phyloP scores from a whole-genome alignment of 2,329 filamentous ascomycete genomes.

The Volutella citrinella region DNA sequence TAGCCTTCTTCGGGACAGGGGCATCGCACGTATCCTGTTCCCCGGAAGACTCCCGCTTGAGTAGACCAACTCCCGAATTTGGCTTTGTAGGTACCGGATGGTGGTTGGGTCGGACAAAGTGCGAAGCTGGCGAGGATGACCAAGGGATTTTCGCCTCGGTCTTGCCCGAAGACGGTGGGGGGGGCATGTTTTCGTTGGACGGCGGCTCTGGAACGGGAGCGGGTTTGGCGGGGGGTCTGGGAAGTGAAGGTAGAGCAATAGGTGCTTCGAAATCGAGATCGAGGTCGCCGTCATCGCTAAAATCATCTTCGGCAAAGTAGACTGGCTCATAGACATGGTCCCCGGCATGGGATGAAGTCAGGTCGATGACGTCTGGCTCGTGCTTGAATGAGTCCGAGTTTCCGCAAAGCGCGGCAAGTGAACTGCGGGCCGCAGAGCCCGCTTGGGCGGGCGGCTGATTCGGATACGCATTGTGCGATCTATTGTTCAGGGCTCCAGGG shows the following conservation, averaged over 20 bases:
- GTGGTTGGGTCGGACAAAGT: constrained; percentile 33
- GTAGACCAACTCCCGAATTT: constrained; percentile 14
- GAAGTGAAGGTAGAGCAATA: constrained; percentile 42
- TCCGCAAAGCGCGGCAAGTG: constrained; percentile 41
- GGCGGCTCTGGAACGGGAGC: constrained; percentile 15
- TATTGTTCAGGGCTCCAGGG: constrained; percentile 17
- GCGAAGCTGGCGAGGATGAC: constrained; percentile 64
- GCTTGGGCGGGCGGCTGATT: constrained; percentile 18
- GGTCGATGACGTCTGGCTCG: constrained; percentile 30
- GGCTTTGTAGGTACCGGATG: constrained; percentile 13
- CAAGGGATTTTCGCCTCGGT: constrained; percentile 53
- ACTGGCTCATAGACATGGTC: constrained; percentile 36
- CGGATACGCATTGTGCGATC: constrained; percentile 21
- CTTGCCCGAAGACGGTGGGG: constrained; percentile 27
- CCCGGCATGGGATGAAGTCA: constrained; percentile 28
- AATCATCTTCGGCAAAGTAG: constrained; percentile 76
- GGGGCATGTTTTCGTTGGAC: constrained; percentile 24
- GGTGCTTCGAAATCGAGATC: constrained; percentile 67
- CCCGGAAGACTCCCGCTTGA: constrained; percentile 43
- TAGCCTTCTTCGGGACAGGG: constrained; percentile 39
- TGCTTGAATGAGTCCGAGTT: constrained; percentile 46
- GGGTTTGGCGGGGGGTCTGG: constrained; percentile 13
- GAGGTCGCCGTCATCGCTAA: constrained; percentile 78
- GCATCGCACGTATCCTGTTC: constrained; percentile 23
- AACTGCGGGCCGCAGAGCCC: constrained; percentile 15